phyloP scores from a whole-genome alignment of 208 protist species.

The Acanthamoeba sp. region DNA sequence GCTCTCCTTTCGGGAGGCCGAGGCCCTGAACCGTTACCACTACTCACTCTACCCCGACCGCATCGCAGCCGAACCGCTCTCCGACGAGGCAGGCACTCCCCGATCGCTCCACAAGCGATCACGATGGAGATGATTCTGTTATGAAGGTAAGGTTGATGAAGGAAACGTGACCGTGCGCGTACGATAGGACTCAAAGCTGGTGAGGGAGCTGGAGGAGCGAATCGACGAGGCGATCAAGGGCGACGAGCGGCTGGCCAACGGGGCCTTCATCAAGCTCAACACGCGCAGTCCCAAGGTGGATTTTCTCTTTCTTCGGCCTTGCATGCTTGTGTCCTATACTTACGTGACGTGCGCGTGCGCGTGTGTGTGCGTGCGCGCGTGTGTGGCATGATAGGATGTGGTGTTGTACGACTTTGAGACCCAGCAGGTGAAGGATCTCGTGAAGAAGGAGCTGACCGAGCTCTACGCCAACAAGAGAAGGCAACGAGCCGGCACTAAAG shows the following conservation, averaged over 20 bases:
- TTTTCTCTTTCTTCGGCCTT: neutral
- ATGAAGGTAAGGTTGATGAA: no score
- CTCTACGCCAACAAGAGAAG: neutral
- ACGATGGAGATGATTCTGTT: no score
- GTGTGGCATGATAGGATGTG: neutral
- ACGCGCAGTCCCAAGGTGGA: neutral
- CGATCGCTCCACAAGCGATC: no score
- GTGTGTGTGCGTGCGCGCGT: neutral
- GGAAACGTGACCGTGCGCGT: neutral
- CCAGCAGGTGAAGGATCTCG: neutral
- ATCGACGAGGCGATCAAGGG: neutral
- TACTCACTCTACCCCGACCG: neutral
- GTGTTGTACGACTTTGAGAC: conserved; percentile 41
- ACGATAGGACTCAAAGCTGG: neutral
- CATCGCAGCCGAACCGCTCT: neutral
- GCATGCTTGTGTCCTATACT: neutral
- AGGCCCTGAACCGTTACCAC: neutral
- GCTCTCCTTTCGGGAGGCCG: neutral
- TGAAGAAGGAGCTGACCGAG: neutral
- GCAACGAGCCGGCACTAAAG: neutral
- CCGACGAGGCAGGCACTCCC: neutral
- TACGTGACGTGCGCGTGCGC: neutral
- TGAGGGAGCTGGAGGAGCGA: neutral
- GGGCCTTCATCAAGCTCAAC: neutral
- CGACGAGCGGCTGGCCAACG: neutral